A percentile compares a stretch with the other conserved stretches of the same genome.
These are phyloP conservation scores for Kalmanozyma brasiliensis DNA, from an alignment of 1,284 basidiomycete genomes.

Conservation along the genomic window DNA sequence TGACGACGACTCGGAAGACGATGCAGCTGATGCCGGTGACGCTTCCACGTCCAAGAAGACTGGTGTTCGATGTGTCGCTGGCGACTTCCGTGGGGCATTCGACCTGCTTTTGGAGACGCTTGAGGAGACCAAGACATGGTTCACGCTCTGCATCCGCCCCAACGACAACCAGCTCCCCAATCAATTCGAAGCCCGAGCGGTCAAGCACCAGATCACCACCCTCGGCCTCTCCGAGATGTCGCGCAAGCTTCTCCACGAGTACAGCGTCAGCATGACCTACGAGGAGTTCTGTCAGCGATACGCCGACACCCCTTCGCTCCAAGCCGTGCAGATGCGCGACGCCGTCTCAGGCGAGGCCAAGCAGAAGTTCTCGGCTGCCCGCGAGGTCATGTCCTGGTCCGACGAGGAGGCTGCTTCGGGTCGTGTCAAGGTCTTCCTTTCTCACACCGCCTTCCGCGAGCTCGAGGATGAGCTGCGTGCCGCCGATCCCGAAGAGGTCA, in stretches of 20 bases:
- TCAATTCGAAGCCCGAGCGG: conserved; percentile 88
- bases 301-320: conserved; percentile 53
- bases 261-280: conserved; percentile 80
- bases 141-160: conserved; percentile 89
- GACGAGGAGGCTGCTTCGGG: conserved; percentile 84
- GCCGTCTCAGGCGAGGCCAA: conserved; percentile 70
- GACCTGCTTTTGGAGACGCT: conserved; percentile 88
- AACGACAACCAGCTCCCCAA: conserved; percentile 94
- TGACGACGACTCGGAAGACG: conserved; percentile 70
- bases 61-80: conserved; percentile 76
- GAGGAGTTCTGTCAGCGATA: conserved; percentile 84
- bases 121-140: conserved; percentile 90
- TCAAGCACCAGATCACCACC: conserved; percentile 90
- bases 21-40: conserved; percentile 47
- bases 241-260: conserved; percentile 59
- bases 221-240: conserved; percentile 81
- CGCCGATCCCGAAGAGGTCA: conserved; percentile 73
- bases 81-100: conserved; percentile 84
- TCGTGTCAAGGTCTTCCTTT: conserved; percentile 84
- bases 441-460: conserved; percentile 84
- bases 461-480: conserved; percentile 88
- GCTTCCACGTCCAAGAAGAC: conserved; percentile 34
- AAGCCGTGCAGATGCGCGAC: conserved; percentile 69
- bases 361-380: conserved; percentile 69
- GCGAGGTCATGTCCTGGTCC: conserved; percentile 75